Conservation (phyloP, 1,139 yeast species). For the Blastobotrys buckinghamii region DNA sequence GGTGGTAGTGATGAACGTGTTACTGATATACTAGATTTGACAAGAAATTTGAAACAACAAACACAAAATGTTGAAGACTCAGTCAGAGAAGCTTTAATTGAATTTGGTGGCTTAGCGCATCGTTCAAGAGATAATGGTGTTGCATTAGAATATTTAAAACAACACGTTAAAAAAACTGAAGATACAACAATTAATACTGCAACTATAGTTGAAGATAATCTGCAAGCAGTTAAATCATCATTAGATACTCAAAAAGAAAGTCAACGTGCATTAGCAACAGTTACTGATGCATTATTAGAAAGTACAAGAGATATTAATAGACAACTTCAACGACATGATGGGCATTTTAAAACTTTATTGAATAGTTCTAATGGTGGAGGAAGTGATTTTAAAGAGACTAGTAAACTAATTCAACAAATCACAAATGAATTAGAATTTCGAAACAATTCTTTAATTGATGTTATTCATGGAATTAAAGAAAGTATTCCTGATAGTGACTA, state of each 20-base stretch:
- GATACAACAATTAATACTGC: slow-evolving; percentile 17
- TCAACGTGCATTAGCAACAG: slow-evolving; percentile 21
- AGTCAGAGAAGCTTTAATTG: slow-evolving; percentile 37
- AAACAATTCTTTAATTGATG: slow-evolving; percentile 2
- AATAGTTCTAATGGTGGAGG: not conserved
- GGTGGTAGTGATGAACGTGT: slow-evolving; percentile 31
- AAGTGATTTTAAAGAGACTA: not conserved
- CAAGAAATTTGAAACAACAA: slow-evolving; percentile 26
- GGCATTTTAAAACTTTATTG: slow-evolving; percentile 14
- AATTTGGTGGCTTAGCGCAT: slow-evolving; percentile 37
- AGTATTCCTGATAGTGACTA: slow-evolving; percentile 5
- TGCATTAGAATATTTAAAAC: slow-evolving; percentile 34
- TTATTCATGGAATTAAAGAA: slow-evolving; percentile 4
- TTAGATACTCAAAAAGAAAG: slow-evolving; percentile 23
- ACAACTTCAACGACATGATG: slow-evolving; percentile 17
- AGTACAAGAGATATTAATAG: slow-evolving; percentile 20
- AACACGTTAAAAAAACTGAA: slow-evolving; percentile 21
- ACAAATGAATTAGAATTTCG: slow-evolving; percentile 6
- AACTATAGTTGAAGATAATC: slow-evolving; percentile 18
- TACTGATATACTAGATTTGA: slow-evolving; percentile 28
- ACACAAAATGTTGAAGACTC: slow-evolving; percentile 32
- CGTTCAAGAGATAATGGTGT: slow-evolving; percentile 41
- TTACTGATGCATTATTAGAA: slow-evolving; percentile 23
- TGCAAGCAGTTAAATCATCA: slow-evolving; percentile 17
- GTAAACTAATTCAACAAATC: not conserved